These are phyloP conservation scores for Pyrenopolyporus hunteri DNA, from an alignment of 495 filamentous ascomycete species.

Conservation along the genomic window DNA sequence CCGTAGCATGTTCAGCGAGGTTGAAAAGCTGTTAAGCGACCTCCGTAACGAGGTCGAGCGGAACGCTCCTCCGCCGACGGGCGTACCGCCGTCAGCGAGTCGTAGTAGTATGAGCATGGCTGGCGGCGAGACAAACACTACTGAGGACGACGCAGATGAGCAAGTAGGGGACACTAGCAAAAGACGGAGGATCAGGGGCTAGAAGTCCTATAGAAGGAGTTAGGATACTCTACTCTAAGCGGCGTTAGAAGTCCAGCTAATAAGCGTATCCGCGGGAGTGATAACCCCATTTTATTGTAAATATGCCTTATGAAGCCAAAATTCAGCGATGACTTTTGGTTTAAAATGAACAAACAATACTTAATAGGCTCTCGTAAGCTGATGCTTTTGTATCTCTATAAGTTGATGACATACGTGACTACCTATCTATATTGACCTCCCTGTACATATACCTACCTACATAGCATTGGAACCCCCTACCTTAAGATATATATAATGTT, in stretches of 20 bases:
- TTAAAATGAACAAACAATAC: not conserved
- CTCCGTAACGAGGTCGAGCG: slow-evolving; percentile 47
- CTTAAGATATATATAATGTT: no score
- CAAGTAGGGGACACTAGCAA: slow-evolving; percentile 35
- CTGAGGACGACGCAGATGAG: slow-evolving; percentile 41
- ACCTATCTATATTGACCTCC: no score
- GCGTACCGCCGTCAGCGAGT: slow-evolving; percentile 29
- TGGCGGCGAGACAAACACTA: slow-evolving; percentile 31
- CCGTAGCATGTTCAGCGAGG: slow-evolving; percentile 79
- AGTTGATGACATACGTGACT: not conserved
- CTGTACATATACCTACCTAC: no score
- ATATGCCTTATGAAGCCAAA: slow-evolving; percentile 1
- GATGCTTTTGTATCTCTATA: not conserved
- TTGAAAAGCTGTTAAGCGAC: slow-evolving; percentile 65
- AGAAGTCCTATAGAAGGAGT: not conserved
- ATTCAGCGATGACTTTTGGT: slow-evolving; percentile 1
- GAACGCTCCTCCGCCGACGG: slow-evolving; percentile 34
- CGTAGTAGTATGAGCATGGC: slow-evolving; percentile 43
- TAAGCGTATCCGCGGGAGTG: not conserved
- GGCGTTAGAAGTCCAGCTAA: slow-evolving; percentile 1
- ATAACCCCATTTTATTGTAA: slow-evolving; percentile 1
- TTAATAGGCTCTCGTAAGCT: not conserved
- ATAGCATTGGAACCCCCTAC: no score
- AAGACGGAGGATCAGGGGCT: slow-evolving; percentile 39
- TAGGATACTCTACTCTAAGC: not conserved